Evolutionary conservation across 768 basidiomycete species (phyloP).

Genomic region (Hypholoma fasciculare): DNA sequence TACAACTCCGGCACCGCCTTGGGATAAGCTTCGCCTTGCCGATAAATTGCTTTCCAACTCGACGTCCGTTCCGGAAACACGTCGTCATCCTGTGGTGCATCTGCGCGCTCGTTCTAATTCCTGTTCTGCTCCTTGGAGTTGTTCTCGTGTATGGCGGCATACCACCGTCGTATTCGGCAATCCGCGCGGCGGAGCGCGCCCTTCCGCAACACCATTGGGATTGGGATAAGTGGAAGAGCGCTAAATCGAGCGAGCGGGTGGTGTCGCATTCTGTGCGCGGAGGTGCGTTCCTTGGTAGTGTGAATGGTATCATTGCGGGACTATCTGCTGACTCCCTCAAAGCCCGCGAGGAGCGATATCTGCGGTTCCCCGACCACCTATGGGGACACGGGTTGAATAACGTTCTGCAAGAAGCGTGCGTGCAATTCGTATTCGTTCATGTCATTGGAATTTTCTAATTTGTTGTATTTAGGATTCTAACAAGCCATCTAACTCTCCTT

Average conservation of each 20-base stretch:
- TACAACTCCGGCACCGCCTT: background rate
- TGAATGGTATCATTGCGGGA: too few species aligned
- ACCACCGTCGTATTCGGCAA: slow-evolving; percentile 20
- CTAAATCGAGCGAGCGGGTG: background rate
- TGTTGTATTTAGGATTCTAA: slow-evolving; percentile 35
- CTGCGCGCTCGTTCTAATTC: background rate
- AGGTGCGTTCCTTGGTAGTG: too few species aligned
- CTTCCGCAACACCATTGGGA: slow-evolving; percentile 22
- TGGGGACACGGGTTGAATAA: slow-evolving; percentile 68
- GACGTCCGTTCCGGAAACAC: background rate
- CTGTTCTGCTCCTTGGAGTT: slow-evolving; percentile 5
- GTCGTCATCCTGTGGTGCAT: background rate
- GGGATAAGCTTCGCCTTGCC: background rate
- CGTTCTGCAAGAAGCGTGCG: slow-evolving; percentile 60
- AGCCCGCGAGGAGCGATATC: slow-evolving; percentile 26
- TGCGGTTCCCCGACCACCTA: slow-evolving; percentile 54
- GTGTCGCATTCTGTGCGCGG: too few species aligned
- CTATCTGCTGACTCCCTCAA: background rate
- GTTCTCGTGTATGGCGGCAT: slow-evolving; percentile 20
- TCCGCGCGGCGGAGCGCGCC: slow-evolving; percentile 11
- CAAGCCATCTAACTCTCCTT: slow-evolving; percentile 51
- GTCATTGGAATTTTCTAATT: background rate
- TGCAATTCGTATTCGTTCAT: slow-evolving; percentile 10
- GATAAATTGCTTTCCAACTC: background rate
- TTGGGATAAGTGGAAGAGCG: background rate